These are phyloP conservation scores for Aphanomyces astaci DNA, from an alignment of 352 stramenopile species.

Conservation along the genomic window DNA sequence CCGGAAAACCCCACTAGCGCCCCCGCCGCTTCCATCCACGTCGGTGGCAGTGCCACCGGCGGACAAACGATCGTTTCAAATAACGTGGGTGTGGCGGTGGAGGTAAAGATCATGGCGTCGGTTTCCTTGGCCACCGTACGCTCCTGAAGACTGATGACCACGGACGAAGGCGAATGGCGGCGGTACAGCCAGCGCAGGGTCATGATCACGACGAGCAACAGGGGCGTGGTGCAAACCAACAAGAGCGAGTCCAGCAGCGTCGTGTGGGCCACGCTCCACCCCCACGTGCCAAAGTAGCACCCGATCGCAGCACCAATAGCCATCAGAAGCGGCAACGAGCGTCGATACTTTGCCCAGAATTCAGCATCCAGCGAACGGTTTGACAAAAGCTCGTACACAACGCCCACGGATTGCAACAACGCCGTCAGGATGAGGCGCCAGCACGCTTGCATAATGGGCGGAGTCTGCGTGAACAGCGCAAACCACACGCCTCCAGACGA, in stretches of 20 bases:
- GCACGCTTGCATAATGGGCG: slow-evolving; percentile 21
- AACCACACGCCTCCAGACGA: slow-evolving; percentile 22
- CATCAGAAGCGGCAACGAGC: background rate
- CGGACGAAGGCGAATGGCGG: background rate
- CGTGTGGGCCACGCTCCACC: slow-evolving; percentile 21
- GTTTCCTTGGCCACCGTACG: background rate
- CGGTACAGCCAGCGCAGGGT: slow-evolving; percentile 12
- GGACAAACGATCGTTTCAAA: slow-evolving; percentile 17
- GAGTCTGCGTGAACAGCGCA: slow-evolving; percentile 13
- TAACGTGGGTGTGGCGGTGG: background rate
- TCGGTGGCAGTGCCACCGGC: background rate
- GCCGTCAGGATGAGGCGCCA: slow-evolving; percentile 17
- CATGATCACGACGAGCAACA: slow-evolving; percentile 16
- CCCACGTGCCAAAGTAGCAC: slow-evolving; percentile 13
- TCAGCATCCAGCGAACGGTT: slow-evolving; percentile 1
- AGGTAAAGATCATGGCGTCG: background rate
- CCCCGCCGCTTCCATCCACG: slow-evolving; percentile 8
- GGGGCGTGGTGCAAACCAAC: slow-evolving; percentile 16
- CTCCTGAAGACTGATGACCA: background rate
- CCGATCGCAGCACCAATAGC: background rate
- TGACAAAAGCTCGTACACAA: slow-evolving; percentile 12
- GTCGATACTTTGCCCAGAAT: slow-evolving; percentile 7
- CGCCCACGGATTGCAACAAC: slow-evolving; percentile 10
- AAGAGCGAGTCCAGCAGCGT: slow-evolving; percentile 19
- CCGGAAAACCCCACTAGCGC: slow-evolving; percentile 7